Percentiles rank a stretch among this genome's conserved stretches.
phyloP scores from a whole-genome alignment of 2,329 filamentous ascomycete genomes.

The Fusarium burgessii region DNA sequence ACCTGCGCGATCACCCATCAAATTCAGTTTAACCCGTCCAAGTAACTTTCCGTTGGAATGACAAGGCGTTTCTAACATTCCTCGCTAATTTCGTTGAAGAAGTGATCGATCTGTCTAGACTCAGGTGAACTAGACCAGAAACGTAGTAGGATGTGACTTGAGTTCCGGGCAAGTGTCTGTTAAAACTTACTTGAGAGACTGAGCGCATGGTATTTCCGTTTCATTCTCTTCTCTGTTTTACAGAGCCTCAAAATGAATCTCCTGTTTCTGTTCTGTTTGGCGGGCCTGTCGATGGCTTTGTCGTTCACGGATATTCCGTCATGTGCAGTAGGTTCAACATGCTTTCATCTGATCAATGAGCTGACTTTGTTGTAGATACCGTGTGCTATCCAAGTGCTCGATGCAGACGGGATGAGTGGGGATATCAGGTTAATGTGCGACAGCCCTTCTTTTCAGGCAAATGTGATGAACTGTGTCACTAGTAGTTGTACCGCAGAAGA shows the following conservation, averaged over 20 bases:
- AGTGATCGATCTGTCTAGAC: neutral
- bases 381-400: neutral
- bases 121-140: neutral
- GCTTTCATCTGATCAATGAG: rapidly evolving
- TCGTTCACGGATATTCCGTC: neutral
- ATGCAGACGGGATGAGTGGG: neutral
- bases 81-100: rapidly evolving
- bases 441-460: rapidly evolving
- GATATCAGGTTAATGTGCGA: neutral
- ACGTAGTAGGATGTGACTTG: neutral
- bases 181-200: neutral
- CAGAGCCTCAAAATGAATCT: neutral
- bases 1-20: neutral
- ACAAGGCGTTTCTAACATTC: neutral
- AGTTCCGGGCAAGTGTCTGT: neutral
- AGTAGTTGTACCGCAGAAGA: neutral
- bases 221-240: neutral
- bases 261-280: neutral
- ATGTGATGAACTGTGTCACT: rapidly evolving
- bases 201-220: neutral
- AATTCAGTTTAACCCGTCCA: neutral
- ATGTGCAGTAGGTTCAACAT: neutral
- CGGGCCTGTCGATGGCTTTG: rapidly evolving
- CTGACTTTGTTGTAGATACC: neutral
- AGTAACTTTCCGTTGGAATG: neutral